Evolutionary conservation across 2,329 filamentous ascomycete genomes (phyloP).

Genomic region (Paracamarosporium sp.): DNA sequence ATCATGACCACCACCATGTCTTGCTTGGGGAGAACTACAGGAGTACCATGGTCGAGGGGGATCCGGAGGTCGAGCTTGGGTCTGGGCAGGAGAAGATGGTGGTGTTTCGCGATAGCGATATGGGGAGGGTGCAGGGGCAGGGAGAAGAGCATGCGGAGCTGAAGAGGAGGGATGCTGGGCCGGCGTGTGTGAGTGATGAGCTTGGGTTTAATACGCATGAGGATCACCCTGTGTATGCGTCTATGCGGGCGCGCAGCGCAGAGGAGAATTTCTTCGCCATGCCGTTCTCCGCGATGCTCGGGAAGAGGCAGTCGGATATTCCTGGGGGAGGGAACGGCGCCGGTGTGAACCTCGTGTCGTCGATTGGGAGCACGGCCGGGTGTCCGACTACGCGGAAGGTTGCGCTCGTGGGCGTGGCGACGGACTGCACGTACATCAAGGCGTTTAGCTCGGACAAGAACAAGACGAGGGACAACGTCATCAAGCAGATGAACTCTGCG

Average conservation of each 20-base stretch:
- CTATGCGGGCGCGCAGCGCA: conserved; percentile 58
- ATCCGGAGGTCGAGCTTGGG: conserved; percentile 67
- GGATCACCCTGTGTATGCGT: conserved; percentile 69
- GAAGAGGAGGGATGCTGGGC: conserved; percentile 60
- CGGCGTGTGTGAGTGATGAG: conserved; percentile 74
- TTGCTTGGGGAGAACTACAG: conserved; percentile 77
- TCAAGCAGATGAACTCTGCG: conserved; percentile 83
- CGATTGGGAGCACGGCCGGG: conserved; percentile 82
- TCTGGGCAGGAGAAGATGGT: conserved; percentile 77
- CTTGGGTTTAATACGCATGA: conserved; percentile 79
- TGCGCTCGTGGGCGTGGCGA: conserved; percentile 88
- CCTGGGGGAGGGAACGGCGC: conserved; percentile 76
- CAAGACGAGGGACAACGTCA: conserved; percentile 75
- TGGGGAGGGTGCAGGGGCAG: conserved; percentile 58
- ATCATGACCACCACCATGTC: conserved; percentile 85
- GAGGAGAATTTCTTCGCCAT: conserved; percentile 62
- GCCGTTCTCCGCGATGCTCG: conserved; percentile 71
- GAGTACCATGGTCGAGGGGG: conserved; percentile 63
- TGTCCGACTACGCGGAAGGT: conserved; percentile 92
- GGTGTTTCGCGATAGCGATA: conserved; percentile 89
- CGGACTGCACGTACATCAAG: conserved; percentile 86
- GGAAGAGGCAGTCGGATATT: conserved; percentile 71
- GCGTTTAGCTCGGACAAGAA: conserved; percentile 75
- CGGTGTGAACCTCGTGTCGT: conserved; percentile 77
- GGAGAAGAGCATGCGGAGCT: conserved; percentile 67